Conservation (phyloP, 257 asterid species). For the Knoxia roxburghii region DNA sequence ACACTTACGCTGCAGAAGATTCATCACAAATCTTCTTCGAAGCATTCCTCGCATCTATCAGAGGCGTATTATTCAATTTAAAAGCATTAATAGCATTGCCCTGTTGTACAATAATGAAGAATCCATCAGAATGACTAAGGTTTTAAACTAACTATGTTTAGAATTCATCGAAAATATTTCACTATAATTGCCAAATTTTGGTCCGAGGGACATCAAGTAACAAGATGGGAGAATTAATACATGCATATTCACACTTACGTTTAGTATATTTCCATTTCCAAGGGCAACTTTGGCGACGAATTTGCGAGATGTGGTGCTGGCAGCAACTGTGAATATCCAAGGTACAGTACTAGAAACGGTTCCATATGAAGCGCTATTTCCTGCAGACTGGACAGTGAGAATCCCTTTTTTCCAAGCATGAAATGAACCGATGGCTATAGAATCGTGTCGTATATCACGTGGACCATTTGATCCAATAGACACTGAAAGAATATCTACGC, state of each 20-base stretch:
- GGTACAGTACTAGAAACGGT: conserved; percentile 27
- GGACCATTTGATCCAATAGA: conserved; percentile 11
- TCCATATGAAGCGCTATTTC: conserved; percentile 19
- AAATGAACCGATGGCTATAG: conserved; percentile 34
- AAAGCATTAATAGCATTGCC: conserved; percentile 29
- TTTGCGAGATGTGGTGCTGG: conserved; percentile 33
- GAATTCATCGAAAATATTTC: no score
- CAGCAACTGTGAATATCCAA: conserved; percentile 41
- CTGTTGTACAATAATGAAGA: conserved; percentile 8
- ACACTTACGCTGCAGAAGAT: not conserved
- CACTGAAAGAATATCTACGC: conserved; percentile 35
- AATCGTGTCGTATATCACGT: not conserved
- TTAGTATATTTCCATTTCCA: conserved; percentile 29
- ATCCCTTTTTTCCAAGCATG: conserved; percentile 31
- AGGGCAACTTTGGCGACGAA: conserved; percentile 30
- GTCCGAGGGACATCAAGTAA: no score
- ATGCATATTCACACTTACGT: no score
- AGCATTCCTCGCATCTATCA: conserved; percentile 25
- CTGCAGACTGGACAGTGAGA: conserved; percentile 35
- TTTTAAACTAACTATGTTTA: no score
- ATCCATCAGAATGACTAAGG: no score
- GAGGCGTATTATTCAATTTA: conserved; percentile 30
- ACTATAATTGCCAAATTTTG: no score
- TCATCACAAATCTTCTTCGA: not conserved
- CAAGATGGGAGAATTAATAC: not conserved